Conservation (phyloP, 176 grass and related monocot genomes). For the Leersia perrieri region DNA sequence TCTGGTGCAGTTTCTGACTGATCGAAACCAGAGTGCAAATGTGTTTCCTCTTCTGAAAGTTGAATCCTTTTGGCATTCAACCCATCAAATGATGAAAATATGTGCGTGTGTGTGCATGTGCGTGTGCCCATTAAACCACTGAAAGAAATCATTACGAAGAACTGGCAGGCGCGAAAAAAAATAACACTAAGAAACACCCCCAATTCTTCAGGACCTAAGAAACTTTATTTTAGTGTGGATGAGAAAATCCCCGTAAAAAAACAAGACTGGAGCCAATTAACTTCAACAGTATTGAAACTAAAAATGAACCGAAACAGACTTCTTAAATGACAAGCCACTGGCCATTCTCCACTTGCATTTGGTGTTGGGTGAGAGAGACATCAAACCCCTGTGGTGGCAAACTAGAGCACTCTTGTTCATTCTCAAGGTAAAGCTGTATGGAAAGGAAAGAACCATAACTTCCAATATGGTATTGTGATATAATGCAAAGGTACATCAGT, state of each 20-base stretch:
- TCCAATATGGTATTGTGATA: background rate
- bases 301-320: background rate
- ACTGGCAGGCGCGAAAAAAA: background rate
- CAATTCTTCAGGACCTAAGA: background rate
- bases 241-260: background rate
- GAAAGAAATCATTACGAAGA: background rate
- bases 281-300: background rate
- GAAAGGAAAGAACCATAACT: background rate
- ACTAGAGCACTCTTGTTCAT: slow-evolving; percentile 54
- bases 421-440: slow-evolving; percentile 37
- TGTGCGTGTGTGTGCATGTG: background rate
- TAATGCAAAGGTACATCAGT: background rate
- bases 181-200: background rate
- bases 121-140: background rate
- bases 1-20: background rate
- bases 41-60: background rate
- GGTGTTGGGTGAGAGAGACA: slow-evolving; percentile 45
- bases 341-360: slow-evolving; percentile 55
- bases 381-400: slow-evolving; percentile 61
- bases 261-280: background rate
- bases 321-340: slow-evolving; percentile 41
- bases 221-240: background rate
- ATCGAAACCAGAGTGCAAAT: background rate
- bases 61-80: background rate
- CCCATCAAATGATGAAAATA: background rate